phyloP scores from a whole-genome alignment of 371 early-diverging fungal genomes.

The Cokeromyces recurvatus region DNA sequence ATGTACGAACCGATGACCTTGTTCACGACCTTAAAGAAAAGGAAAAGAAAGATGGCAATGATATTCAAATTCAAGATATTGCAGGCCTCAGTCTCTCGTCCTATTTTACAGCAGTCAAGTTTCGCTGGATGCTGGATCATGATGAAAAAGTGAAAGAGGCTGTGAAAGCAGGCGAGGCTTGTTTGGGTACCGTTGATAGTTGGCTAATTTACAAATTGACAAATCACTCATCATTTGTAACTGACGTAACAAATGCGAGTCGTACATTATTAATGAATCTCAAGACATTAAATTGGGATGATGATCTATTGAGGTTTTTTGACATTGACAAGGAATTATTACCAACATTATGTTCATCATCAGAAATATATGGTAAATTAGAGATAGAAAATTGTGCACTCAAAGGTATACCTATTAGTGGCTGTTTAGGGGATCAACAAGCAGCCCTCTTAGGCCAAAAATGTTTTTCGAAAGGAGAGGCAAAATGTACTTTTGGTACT shows the following conservation, averaged over 20 bases:
- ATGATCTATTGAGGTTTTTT: conserved; percentile 56
- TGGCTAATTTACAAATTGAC: conserved; percentile 80
- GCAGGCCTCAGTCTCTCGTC: conserved; percentile 90
- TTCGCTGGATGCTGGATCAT: conserved; percentile 90
- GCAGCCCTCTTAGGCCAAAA: conserved; percentile 94
- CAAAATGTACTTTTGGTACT: conserved; percentile 96
- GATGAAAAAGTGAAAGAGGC: conserved; percentile 59
- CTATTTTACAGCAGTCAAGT: conserved; percentile 91
- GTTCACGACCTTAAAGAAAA: conserved; percentile 58
- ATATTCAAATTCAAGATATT: conserved; percentile 38
- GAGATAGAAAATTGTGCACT: conserved; percentile 49
- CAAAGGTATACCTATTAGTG: conserved; percentile 73
- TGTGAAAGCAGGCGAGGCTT: conserved; percentile 18
- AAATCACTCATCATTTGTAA: conserved; percentile 70
- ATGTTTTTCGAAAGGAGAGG: conserved; percentile 65
- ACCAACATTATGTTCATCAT: conserved; percentile 80
- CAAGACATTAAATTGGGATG: conserved; percentile 75
- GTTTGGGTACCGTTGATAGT: conserved; percentile 91
- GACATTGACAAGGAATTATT: conserved; percentile 38
- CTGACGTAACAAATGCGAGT: conserved; percentile 95
- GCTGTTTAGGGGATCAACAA: conserved; percentile 95
- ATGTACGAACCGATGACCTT: conserved; percentile 75
- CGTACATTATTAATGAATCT: conserved; percentile 94
- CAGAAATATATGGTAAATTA: conserved; percentile 69
- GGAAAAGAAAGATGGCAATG: neutral